Evolutionary conservation across 345 rosid species (phyloP).

Genomic region (Anastatica hierochuntica): DNA sequence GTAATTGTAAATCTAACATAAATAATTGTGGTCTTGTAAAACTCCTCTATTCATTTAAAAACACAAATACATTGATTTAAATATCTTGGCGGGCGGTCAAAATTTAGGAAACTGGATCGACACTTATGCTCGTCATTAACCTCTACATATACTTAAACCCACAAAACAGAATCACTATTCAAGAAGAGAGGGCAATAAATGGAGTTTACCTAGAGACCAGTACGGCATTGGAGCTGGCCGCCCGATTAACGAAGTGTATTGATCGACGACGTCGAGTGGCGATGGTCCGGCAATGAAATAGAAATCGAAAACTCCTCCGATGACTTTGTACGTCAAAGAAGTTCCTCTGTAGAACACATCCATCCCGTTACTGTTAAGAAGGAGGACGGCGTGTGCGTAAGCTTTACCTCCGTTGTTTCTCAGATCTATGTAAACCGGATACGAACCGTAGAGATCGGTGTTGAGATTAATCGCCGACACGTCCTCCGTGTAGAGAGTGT

Average conservation of each 20-base stretch:
- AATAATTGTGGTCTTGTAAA: too few relatives aligned
- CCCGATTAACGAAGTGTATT: conserved; percentile 71
- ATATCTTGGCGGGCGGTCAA: too few relatives aligned
- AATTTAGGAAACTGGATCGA: too few relatives aligned
- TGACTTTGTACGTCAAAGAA: conserved; percentile 80
- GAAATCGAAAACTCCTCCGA: conserved; percentile 89
- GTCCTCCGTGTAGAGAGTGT: conserved; percentile 82
- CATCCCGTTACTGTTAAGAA: conserved; percentile 94
- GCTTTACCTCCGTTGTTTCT: conserved; percentile 60
- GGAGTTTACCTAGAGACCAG: conserved; percentile 75
- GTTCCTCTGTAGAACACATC: conserved; percentile 77
- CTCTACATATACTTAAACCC: too few relatives aligned
- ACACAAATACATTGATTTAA: too few relatives aligned
- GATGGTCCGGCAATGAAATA: conserved; percentile 79
- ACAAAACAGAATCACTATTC: too few relatives aligned
- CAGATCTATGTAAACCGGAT: conserved; percentile 94
- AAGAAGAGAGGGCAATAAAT: too few relatives aligned
- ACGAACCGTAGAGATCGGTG: conserved; percentile 86
- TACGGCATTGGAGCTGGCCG: conserved; percentile 99
- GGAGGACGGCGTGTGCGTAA: conserved; percentile 64
- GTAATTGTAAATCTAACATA: too few relatives aligned
- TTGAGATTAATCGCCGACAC: conserved; percentile 77
- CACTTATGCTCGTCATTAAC: too few relatives aligned
- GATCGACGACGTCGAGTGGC: conserved; percentile 73
- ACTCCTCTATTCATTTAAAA: too few relatives aligned